Base-by-base conservation (phyloP, 2,329 filamentous ascomycete species). In the Hymenoscyphus fructigenus region DNA sequence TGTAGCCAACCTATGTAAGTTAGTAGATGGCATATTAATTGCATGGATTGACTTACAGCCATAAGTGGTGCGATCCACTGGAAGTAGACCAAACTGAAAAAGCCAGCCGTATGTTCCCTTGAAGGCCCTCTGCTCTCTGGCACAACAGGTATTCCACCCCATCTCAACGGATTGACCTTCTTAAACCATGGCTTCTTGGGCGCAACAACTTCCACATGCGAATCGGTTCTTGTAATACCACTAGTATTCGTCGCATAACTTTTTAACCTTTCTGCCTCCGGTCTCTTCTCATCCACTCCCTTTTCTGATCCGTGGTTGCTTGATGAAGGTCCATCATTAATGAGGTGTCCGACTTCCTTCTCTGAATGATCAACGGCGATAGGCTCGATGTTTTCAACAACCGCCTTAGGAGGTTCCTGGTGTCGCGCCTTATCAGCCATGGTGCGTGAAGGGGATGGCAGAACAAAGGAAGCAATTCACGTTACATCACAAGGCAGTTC, bases 51-150 rank as follows among this genome's bases (percentile, higher is more conserved):
- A 80, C 85, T 79, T 77, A 90, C 89, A 68, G 79, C 83, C 93
- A 98, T 98, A 63, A 98, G 75, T 1, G 92, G 89, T 0, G 88
- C 87, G 83, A 97, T 94, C 94, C 94, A 98, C 76, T 92, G 87
- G 75, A 97, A 98, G 3, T 89, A 90, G 26, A 96, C 76, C 64
- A 83, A 76, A 78, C 91, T 96, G 68, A 95, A 84, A 73, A 93
- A 89, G 1, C 84, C 80, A 5, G 93, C 93, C 3, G 80, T 82
- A 75, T 92, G 83, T 78, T 97, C 93, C 67, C 84, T 85, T 5
- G 87, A 93, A 0, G 82, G 76, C 6, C 70, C 72, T 63, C 81
- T 81, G 70, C 82, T 81, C 58, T 83, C 77, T 44, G 88, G 87
- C 0, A 89, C 79, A 0, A 83, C 79, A 1, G 86, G 85, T 1